Evolutionary conservation across 495 filamentous ascomycete species (phyloP).

Genomic region (Apodospora peruviana): DNA sequence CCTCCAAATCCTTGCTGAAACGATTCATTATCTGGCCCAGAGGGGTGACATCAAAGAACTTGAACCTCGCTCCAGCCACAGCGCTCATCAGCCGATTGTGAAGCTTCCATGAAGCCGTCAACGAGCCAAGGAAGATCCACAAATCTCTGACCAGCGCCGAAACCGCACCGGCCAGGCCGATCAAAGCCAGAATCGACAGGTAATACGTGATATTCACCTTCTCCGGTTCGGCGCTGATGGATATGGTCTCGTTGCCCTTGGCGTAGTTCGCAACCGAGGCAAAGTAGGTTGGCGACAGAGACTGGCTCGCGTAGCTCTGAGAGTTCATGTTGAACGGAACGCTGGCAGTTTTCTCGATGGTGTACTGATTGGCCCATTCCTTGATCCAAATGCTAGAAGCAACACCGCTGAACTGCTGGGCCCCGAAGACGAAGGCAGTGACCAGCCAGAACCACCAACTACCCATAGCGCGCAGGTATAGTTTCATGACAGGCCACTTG

Average conservation of each 20-base stretch:
- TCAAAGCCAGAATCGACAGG: constrained; percentile 70
- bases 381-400: constrained; percentile 91
- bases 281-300: constrained; percentile 29
- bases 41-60: constrained; percentile 96
- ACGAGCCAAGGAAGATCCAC: constrained; percentile 86
- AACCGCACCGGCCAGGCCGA: constrained; percentile 67
- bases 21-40: constrained; percentile 97
- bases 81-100: constrained; percentile 73
- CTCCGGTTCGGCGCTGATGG: constrained; percentile 10
- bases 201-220: constrained; percentile 81
- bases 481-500: constrained; percentile 72
- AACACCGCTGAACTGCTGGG: constrained; percentile 78
- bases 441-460: constrained; percentile 88
- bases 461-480: constrained; percentile 88
- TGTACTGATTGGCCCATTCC: constrained; percentile 67
- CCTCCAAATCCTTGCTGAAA: constrained; percentile 95
- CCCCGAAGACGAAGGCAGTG: constrained; percentile 64
- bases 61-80: constrained; percentile 84
- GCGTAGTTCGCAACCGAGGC: constrained; percentile 28
- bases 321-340: constrained; percentile 31
- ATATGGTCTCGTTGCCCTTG: constrained; percentile 17
- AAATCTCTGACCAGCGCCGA: constrained; percentile 75
- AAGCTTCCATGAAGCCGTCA: constrained; percentile 81
- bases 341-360: constrained; percentile 25
- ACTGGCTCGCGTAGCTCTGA: constrained; percentile 23